phyloP scores from a whole-genome alignment of 208 protist genomes.

The Acanthamoeba healyi region DNA sequence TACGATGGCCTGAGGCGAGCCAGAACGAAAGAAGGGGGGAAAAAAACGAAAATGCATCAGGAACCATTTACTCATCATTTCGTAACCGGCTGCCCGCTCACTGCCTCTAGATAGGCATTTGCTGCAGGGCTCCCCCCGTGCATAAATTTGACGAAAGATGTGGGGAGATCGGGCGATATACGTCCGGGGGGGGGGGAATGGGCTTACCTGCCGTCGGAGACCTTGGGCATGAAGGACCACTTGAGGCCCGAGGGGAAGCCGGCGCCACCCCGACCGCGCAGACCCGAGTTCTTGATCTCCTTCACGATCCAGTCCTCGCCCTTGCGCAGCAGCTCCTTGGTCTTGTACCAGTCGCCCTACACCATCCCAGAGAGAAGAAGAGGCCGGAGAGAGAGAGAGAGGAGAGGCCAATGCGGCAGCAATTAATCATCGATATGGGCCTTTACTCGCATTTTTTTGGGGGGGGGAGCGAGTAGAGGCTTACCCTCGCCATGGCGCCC shows the following conservation, averaged over 20 bases:
- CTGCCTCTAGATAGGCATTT: too few relatives aligned
- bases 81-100: not conserved
- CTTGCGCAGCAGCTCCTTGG: constrained; percentile 97
- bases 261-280: constrained; percentile 98
- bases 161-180: too few relatives aligned
- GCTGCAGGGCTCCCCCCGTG: too few relatives aligned
- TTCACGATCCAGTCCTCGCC: constrained; percentile 98
- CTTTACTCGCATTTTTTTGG: not conserved
- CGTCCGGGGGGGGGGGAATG: not conserved
- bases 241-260: constrained; percentile 99
- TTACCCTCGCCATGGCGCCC: constrained; percentile 93
- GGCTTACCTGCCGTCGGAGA: constrained; percentile 82
- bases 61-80: not conserved
- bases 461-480: not conserved
- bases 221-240: constrained; percentile 96
- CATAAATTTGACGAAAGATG: too few relatives aligned
- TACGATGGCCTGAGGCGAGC: constrained; percentile 92
- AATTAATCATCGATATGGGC: not conserved
- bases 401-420: not conserved
- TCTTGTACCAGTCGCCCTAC: constrained; percentile 98
- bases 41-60: not conserved
- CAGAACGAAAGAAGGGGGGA: not conserved
- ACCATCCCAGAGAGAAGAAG: too few relatives aligned
- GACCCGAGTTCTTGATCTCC: constrained; percentile 96
- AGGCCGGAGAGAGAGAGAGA: not conserved